Evolutionary conservation across 2,329 filamentous ascomycete species (phyloP).

Genomic region (Venturia nashicola): DNA sequence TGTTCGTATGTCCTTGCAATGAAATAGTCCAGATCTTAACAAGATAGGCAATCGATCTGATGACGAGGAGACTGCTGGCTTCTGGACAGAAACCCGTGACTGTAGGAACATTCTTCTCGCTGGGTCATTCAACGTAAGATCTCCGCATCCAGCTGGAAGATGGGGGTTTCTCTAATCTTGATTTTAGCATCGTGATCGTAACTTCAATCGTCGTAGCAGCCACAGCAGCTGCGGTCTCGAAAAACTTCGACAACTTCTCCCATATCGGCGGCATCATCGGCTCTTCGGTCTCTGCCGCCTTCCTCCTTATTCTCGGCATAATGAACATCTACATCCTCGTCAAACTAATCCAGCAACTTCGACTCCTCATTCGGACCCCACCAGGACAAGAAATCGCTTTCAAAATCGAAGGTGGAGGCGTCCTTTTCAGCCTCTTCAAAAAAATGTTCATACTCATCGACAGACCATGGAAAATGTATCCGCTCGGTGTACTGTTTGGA

Average conservation of each 20-base stretch:
- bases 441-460: constrained; percentile 63
- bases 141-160: no score
- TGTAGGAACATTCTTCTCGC: constrained; percentile 86
- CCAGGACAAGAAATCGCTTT: constrained; percentile 40
- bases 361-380: constrained; percentile 40
- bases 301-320: constrained; percentile 68
- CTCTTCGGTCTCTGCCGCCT: constrained; percentile 71
- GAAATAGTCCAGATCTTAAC: not conserved
- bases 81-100: constrained; percentile 77
- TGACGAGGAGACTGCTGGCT: constrained; percentile 81
- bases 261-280: constrained; percentile 80
- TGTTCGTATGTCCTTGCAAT: constrained; percentile 17
- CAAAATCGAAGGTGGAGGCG: constrained; percentile 64
- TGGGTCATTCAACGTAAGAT: constrained; percentile 69
- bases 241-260: constrained; percentile 69
- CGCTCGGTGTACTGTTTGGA: constrained; percentile 72
- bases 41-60: constrained; percentile 69
- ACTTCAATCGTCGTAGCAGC: constrained; percentile 89
- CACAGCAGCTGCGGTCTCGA: constrained; percentile 70
- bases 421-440: constrained; percentile 59
- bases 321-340: constrained; percentile 81
- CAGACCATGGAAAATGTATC: constrained; percentile 91
- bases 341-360: constrained; percentile 59
- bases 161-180: not conserved
- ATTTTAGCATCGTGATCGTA: constrained; percentile 58